phyloP scores from a whole-genome alignment of 2,329 filamentous ascomycete genomes.

The Aspergillus nomiae region DNA sequence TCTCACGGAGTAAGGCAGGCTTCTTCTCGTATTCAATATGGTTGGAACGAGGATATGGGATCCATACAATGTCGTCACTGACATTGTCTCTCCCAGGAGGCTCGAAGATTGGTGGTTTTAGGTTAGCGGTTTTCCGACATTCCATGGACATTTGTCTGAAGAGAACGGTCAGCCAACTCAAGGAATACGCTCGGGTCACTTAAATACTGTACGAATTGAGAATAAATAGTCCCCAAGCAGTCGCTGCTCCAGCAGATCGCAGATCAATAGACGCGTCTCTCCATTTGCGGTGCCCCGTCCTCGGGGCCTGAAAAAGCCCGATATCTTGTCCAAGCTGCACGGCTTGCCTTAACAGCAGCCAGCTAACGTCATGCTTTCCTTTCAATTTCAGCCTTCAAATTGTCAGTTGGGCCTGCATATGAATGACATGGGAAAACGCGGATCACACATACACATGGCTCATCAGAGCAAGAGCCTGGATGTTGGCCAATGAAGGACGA shows the following conservation, averaged over 20 bases:
- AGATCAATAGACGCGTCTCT: slow-evolving; percentile 18
- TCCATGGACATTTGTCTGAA: slow-evolving; percentile 33
- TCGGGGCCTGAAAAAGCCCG: slow-evolving; percentile 27
- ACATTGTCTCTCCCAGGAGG: slow-evolving; percentile 16
- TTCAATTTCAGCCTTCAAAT: slow-evolving; percentile 28
- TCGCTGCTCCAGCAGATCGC: slow-evolving; percentile 25
- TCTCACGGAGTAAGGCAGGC: slow-evolving; percentile 29
- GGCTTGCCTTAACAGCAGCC: slow-evolving; percentile 36
- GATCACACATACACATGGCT: slow-evolving; percentile 31
- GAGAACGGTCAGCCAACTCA: slow-evolving; percentile 13
- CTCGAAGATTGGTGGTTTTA: slow-evolving; percentile 20
- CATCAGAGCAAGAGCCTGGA: slow-evolving; percentile 40
- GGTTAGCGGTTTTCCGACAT: slow-evolving; percentile 21
- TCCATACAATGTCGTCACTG: slow-evolving; percentile 29
- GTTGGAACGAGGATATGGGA: slow-evolving; percentile 35
- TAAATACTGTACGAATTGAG: slow-evolving; percentile 28
- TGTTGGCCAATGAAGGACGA: slow-evolving; percentile 32
- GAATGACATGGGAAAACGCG: not conserved
- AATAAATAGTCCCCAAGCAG: slow-evolving; percentile 35
- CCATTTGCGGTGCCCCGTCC: slow-evolving; percentile 10
- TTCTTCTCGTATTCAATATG: slow-evolving; percentile 27
- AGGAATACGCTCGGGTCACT: not conserved
- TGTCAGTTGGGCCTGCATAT: slow-evolving; percentile 17
- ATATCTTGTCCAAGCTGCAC: slow-evolving; percentile 35
- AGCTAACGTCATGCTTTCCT: slow-evolving; percentile 29